Base-by-base conservation (phyloP, 2,329 filamentous ascomycete species). In the Pestalotiopsis sp. region DNA sequence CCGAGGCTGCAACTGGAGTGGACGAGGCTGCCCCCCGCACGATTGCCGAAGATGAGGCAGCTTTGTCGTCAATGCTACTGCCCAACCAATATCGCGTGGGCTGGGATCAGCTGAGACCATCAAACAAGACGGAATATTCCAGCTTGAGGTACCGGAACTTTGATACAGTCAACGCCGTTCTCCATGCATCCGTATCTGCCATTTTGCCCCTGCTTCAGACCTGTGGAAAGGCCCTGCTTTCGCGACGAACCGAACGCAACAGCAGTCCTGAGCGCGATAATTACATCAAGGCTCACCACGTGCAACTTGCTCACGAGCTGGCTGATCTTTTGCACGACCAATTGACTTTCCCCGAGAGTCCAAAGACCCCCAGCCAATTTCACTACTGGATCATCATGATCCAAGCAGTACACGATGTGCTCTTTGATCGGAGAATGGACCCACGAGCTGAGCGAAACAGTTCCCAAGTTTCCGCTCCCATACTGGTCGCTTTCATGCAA, bases 171-270 rank as follows among this genome's bases (percentile, higher is more conserved):
- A 89, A 92, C 49, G 91, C 91, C 72, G 84, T 98, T 12, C 85
- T 98, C 13, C 91, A 92, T 74, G 91, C 93, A 41, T 88, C 97
- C 73, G 91, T 95, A 25, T 90, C 90, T 9, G 91, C 91, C 3
- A 92, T 95, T n/a, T 92, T 93, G 20, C 91, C 92, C 0, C 92
- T 98, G 73, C 92, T 97, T 77, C 93, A 97, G 75, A 91, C 90
- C 1, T 83, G 98, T 58, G 95, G 95, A 13, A 96, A 94, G 78
- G 89, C 92, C 17, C 83, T 98, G 25, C 85, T 97, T 4, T 89
- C 90, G 58, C 92, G 93, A 36, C 90, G 94, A 12, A 64, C 56
- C 7, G 68, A 70, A 5, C 68, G 65, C 36, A 64, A 17, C 64
- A 90, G 70, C 61, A 64, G 14, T 13, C 25, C 11, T 31, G 61